Base-by-base conservation (phyloP, 2,329 filamentous ascomycete species). In the Cytospora piceae region DNA sequence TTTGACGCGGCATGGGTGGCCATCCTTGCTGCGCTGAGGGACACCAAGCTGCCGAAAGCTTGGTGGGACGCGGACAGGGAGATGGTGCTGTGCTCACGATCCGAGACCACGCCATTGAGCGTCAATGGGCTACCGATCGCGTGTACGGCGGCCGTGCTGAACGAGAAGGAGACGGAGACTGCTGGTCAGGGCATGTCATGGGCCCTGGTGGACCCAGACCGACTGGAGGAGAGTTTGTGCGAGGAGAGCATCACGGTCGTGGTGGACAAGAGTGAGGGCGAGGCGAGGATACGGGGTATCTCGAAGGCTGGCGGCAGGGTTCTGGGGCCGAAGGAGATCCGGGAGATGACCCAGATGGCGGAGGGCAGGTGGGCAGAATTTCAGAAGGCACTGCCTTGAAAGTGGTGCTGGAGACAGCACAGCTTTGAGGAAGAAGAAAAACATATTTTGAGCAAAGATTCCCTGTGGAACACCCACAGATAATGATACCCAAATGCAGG, bases 1-100 rank as follows among this genome's bases (percentile, higher is more conserved):
- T 94, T 98, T 70, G 94, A 99, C 73, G 91, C 92, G 0, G 92
- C 93, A 0, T 98, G 94, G 94, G 85, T 90, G 0, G 89, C 93
- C 15, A 84, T 96, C 0, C 77, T 97, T 27, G 92, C 94, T 11
- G 94, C 95, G 8, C 80, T 99, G 66, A 83, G 82, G 61, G 87
- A 95, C 76, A 94, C 92, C 5, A 86, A 83, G 66, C 79, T 99
- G 14, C 95, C 95, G 0, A 81, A 81, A 59, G 93, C 94, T 17
- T 87, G 87, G 76, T 99, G 92, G 89, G 93, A 98, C 75, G 80
- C 86, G 2, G 94, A 98, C 74, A 83, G 86, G 37, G 92, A 96
- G 75, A 85, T 85, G 70, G 85, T 97, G 15, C 74, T 97, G 20
- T 98, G 94, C 78, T 89, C 88, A 2, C 79, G 80, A 53, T 74